Evolutionary conservation across 2,329 filamentous ascomycete genomes (phyloP).

Genomic region (Fonsecaea monophora): DNA sequence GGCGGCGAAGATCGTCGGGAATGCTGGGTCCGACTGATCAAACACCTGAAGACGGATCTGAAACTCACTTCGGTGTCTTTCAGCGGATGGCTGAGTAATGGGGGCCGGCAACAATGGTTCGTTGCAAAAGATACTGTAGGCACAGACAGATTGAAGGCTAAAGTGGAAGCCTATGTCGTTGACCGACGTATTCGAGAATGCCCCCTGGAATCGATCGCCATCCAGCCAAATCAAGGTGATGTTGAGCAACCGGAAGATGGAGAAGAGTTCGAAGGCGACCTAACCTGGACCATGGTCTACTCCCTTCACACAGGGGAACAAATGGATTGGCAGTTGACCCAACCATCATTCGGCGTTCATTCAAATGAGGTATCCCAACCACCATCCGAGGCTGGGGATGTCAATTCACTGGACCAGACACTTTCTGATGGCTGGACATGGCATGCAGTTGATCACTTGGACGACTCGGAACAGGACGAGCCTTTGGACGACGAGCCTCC

Average conservation of each 20-base stretch:
- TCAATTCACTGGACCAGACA: slow-evolving; percentile 4
- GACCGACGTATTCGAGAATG: slow-evolving; percentile 28
- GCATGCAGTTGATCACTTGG: background rate
- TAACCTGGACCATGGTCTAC: slow-evolving; percentile 38
- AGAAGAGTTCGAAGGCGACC: slow-evolving; percentile 34
- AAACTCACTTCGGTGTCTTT: slow-evolving; percentile 33
- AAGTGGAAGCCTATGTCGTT: slow-evolving; percentile 34
- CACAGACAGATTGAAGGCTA: slow-evolving; percentile 27
- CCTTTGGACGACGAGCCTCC: background rate
- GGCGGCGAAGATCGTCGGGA: slow-evolving; percentile 33
- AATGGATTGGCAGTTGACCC: slow-evolving; percentile 29
- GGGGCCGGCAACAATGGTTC: slow-evolving; percentile 37
- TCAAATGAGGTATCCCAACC: slow-evolving; percentile 19
- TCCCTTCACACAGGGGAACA: slow-evolving; percentile 15
- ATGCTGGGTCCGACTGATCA: slow-evolving; percentile 36
- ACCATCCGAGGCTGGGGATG: slow-evolving; percentile 11
- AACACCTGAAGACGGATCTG: slow-evolving; percentile 30
- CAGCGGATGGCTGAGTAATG: slow-evolving; percentile 37
- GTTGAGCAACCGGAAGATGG: slow-evolving; percentile 31
- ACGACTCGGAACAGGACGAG: slow-evolving; percentile 1
- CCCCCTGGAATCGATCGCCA: slow-evolving; percentile 35
- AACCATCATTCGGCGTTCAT: slow-evolving; percentile 31
- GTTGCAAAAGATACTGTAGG: slow-evolving; percentile 33
- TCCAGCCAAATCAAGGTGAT: slow-evolving; percentile 35
- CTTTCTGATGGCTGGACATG: slow-evolving; percentile 5